A percentile compares a stretch with the other conserved stretches of the same genome.
Conservation (phyloP, 2,329 filamentous ascomycete species). For the Penicillium sumatraense region DNA sequence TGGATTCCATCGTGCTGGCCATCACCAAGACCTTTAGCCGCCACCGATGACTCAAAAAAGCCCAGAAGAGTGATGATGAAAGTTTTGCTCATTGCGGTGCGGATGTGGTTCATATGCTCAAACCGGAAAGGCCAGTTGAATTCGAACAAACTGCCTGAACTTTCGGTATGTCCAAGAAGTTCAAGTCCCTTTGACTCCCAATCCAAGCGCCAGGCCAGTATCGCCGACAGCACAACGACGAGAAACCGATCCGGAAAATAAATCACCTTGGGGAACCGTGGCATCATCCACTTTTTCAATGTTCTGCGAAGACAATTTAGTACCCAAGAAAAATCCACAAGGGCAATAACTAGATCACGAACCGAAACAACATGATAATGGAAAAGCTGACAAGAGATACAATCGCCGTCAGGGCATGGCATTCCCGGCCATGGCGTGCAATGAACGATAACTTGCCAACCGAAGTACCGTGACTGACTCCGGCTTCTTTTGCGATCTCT, state of each 20-base stretch:
- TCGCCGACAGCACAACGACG: slow-evolving; percentile 81
- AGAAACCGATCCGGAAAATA: slow-evolving; percentile 91
- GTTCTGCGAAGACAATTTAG: slow-evolving; percentile 58
- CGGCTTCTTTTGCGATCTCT: slow-evolving; percentile 63
- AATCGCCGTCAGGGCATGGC: slow-evolving; percentile 74
- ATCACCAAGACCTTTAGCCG: slow-evolving; percentile 82
- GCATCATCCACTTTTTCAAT: slow-evolving; percentile 78
- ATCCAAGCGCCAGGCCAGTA: slow-evolving; percentile 74
- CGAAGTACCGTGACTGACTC: slow-evolving; percentile 79
- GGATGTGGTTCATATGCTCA: slow-evolving; percentile 78
- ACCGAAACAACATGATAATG: slow-evolving; percentile 90
- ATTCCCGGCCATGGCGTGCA: slow-evolving; percentile 65
- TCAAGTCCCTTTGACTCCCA: slow-evolving; percentile 83
- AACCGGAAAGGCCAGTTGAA: slow-evolving; percentile 85
- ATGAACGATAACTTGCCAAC: slow-evolving; percentile 86
- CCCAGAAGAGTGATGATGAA: slow-evolving; percentile 93
- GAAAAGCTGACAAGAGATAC: slow-evolving; percentile 80
- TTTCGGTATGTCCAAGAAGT: slow-evolving; percentile 79
- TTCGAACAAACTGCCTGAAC: slow-evolving; percentile 71
- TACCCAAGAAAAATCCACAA: neutral
- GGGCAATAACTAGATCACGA: slow-evolving; percentile 33
- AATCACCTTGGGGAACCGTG: slow-evolving; percentile 76
- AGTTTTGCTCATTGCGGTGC: slow-evolving; percentile 84
- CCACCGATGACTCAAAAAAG: slow-evolving; percentile 98
- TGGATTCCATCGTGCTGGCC: slow-evolving; percentile 69